These are phyloP conservation scores for Fusarium dlaminii DNA, from an alignment of 2,329 filamentous ascomycete genomes.

Conservation along the genomic window DNA sequence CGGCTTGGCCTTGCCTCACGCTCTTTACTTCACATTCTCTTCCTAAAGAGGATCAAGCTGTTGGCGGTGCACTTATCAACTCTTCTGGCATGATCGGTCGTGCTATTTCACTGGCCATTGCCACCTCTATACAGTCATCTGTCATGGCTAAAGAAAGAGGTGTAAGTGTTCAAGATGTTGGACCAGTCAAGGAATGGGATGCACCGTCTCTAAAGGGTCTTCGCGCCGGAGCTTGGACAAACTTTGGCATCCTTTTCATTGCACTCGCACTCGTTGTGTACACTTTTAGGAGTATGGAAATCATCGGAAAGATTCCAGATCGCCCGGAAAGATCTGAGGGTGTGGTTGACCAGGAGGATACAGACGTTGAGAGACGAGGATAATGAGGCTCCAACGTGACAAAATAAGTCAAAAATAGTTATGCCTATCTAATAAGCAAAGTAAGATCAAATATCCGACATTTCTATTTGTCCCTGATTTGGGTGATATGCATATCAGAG, in stretches of 20 bases:
- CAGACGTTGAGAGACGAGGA: constrained; percentile 30
- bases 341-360: constrained; percentile 32
- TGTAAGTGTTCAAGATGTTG: constrained; percentile 55
- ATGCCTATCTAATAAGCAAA: neutral
- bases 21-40: constrained; percentile 72
- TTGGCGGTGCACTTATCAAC: constrained; percentile 75
- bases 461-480: neutral
- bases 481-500: neutral
- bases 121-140: constrained; percentile 71
- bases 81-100: constrained; percentile 72
- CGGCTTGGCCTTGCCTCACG: constrained; percentile 71
- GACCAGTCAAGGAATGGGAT: constrained; percentile 56
- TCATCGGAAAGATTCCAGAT: constrained; percentile 56
- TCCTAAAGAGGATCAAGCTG: constrained; percentile 70
- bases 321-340: constrained; percentile 32
- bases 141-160: constrained; percentile 62
- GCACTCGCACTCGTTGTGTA: constrained; percentile 56
- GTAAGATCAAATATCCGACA: neutral
- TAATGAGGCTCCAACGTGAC: neutral
- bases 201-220: constrained; percentile 57
- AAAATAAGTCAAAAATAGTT: neutral
- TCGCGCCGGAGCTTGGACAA: constrained; percentile 62
- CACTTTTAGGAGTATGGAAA: constrained; percentile 62
- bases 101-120: constrained; percentile 71
- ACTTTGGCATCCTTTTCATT: constrained; percentile 57